These are phyloP conservation scores for Fomitiporia mediterranea DNA, from an alignment of 1,284 basidiomycete genomes.

Conservation along the genomic window DNA sequence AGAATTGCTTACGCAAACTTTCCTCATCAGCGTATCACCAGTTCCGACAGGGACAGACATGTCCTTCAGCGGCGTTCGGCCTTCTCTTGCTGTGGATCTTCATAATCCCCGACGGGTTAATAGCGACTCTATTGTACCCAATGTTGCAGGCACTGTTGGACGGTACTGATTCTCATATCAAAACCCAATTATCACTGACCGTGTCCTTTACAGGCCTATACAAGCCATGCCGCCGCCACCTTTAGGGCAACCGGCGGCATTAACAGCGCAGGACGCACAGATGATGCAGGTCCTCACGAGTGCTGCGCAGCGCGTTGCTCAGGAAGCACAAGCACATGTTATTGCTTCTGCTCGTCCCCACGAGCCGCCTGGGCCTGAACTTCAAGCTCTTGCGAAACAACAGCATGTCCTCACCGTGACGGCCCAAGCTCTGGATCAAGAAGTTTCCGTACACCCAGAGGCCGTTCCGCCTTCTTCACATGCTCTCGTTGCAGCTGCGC, in stretches of 20 bases:
- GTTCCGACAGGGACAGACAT: constrained; percentile 57
- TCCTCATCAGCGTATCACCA: constrained; percentile 68
- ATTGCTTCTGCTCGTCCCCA: constrained; percentile 44
- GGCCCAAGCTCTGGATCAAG: constrained; percentile 68
- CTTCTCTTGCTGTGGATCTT: constrained; percentile 54
- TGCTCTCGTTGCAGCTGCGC: constrained; percentile 63
- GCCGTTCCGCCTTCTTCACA: constrained; percentile 38
- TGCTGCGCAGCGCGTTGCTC: constrained; percentile 69
- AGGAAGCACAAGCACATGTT: constrained; percentile 65
- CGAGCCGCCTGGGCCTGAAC: constrained; percentile 40
- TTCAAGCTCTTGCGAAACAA: constrained; percentile 70
- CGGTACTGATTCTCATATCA: constrained; percentile 32
- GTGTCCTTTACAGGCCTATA: constrained; percentile 5
- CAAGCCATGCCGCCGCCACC: constrained; percentile 19
- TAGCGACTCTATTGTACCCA: constrained; percentile 50
- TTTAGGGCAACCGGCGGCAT: constrained; percentile 25
- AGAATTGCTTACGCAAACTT: constrained; percentile 58
- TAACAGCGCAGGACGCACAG: constrained; percentile 47
- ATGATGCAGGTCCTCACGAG: constrained; percentile 71
- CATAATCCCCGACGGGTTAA: constrained; percentile 50
- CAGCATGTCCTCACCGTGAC: constrained; percentile 74
- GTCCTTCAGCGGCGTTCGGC: constrained; percentile 50
- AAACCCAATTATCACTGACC: constrained; percentile 10
- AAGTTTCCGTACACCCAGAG: constrained; percentile 48
- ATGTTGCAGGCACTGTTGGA: constrained; percentile 30